These are phyloP conservation scores for Metschnikowia drakensbergensis DNA, from an alignment of 805 yeast genomes.

Conservation along the genomic window DNA sequence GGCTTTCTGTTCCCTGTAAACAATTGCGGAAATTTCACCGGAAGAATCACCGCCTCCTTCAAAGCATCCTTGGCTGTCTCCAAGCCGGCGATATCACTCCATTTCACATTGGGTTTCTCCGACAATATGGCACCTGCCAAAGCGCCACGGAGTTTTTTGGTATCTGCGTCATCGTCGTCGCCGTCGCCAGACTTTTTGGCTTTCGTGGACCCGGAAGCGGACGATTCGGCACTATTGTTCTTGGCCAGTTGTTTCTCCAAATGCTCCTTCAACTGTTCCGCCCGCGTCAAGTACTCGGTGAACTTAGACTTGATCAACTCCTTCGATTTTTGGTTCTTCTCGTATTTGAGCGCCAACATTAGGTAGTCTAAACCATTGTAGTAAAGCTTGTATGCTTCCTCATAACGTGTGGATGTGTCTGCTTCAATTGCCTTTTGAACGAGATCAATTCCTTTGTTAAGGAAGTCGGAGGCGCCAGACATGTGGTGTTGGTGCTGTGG, in stretches of 20 bases:
- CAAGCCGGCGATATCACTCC: slow-evolving; percentile 96
- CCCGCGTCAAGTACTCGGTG: slow-evolving; percentile 86
- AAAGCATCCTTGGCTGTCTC: slow-evolving; percentile 94
- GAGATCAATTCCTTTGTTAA: slow-evolving; percentile 90
- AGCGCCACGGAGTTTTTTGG: slow-evolving; percentile 86
- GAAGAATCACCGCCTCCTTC: slow-evolving; percentile 94
- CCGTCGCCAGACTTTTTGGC: slow-evolving; percentile 51
- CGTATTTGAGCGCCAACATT: slow-evolving; percentile 91
- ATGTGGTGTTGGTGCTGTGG: slow-evolving; percentile 10
- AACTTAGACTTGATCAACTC: slow-evolving; percentile 85
- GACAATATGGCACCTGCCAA: slow-evolving; percentile 86
- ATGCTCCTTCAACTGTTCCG: slow-evolving; percentile 90
- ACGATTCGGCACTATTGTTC: slow-evolving; percentile 44
- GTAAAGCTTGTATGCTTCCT: slow-evolving; percentile 90
- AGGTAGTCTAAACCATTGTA: slow-evolving; percentile 91
- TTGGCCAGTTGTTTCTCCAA: slow-evolving; percentile 60
- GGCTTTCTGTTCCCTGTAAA: slow-evolving; percentile 95
- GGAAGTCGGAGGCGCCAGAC: slow-evolving; percentile 57
- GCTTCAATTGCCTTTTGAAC: slow-evolving; percentile 95
- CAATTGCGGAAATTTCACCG: slow-evolving; percentile 92
- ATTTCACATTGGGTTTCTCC: slow-evolving; percentile 86
- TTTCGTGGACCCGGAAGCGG: slow-evolving; percentile 56
- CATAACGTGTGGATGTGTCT: slow-evolving; percentile 83
- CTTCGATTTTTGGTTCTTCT: slow-evolving; percentile 84
- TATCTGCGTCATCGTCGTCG: slow-evolving; percentile 72